These are phyloP conservation scores for Phycomyces blakesleeanus DNA, from an alignment of 192 early-diverging fungal genomes.

Conservation along the genomic window DNA sequence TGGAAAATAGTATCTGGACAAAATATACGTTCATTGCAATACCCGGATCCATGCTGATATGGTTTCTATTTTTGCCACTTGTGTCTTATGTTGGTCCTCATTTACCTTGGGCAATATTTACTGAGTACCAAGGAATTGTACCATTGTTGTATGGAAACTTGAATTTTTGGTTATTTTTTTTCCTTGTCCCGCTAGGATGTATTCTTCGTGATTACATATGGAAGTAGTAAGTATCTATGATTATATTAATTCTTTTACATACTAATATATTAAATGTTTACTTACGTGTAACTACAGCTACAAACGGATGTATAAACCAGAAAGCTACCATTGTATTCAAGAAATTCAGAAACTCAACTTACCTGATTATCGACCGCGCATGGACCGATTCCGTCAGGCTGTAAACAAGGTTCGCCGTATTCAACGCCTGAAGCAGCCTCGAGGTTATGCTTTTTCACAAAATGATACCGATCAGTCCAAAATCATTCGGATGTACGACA, in stretches of 20 bases:
- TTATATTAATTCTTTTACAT: neutral
- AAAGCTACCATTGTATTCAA: constrained; percentile 94
- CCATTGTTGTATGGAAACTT: constrained; percentile 60
- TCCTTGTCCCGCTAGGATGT: constrained; percentile 81
- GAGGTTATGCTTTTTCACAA: constrained; percentile 98
- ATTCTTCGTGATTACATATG: constrained; percentile 87
- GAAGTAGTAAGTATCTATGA: constrained; percentile 81
- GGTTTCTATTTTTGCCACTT: constrained; percentile 84
- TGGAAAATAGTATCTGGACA: constrained; percentile 73
- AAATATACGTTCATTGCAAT: constrained; percentile 92
- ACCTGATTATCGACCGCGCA: constrained; percentile 94
- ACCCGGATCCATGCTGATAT: constrained; percentile 84
- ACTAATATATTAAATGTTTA: neutral
- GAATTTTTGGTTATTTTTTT: constrained; percentile 83
- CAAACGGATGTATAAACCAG: constrained; percentile 73
- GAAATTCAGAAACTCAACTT: constrained; percentile 99
- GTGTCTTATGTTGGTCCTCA: constrained; percentile 65
- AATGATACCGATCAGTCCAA: constrained; percentile 90
- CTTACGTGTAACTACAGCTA: constrained; percentile 25
- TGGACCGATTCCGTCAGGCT: constrained; percentile 98
- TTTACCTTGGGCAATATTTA: constrained; percentile 60
- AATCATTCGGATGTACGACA: constrained; percentile 55
- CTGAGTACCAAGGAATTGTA: constrained; percentile 74
- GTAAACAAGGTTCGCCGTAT: constrained; percentile 96
- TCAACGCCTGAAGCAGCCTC: constrained; percentile 86